A percentile compares a stretch with the other conserved stretches of the same genome.
phyloP scores from a whole-genome alignment of 2,329 filamentous ascomycete species.

The Domatiomyces globalis region DNA sequence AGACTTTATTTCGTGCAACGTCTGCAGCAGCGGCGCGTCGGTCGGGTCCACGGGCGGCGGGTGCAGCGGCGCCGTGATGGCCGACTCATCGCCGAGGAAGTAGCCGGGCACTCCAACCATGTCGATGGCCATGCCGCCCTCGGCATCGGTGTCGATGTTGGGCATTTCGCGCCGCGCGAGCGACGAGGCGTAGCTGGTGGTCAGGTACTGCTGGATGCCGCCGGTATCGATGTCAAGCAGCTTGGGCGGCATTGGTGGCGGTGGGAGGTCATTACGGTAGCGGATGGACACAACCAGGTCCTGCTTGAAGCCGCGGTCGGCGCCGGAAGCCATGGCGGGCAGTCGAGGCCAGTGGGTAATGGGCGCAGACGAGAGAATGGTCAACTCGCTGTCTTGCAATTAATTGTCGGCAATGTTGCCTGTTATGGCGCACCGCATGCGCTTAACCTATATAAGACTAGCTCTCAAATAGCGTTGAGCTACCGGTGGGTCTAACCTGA shows the following conservation, averaged over 20 bases:
- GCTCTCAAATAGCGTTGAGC: no score
- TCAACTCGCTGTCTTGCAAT: background rate
- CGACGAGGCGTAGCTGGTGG: slow-evolving; percentile 75
- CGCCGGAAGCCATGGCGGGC: background rate
- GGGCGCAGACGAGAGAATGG: no score
- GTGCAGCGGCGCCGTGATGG: slow-evolving; percentile 65
- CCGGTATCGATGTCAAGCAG: slow-evolving; percentile 93
- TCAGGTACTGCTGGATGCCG: slow-evolving; percentile 80
- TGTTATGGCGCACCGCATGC: background rate
- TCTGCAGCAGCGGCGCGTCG: slow-evolving; percentile 70
- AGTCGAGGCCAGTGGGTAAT: no score
- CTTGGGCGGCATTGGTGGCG: slow-evolving; percentile 87
- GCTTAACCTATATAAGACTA: background rate
- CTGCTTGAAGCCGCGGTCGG: slow-evolving; percentile 49
- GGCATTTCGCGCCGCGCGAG: slow-evolving; percentile 81
- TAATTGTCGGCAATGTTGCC: background rate
- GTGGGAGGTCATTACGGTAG: slow-evolving; percentile 90
- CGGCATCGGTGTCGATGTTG: slow-evolving; percentile 94
- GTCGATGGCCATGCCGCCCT: slow-evolving; percentile 94
- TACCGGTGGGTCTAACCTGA: background rate
- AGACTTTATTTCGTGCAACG: slow-evolving; percentile 73
- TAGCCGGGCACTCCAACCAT: slow-evolving; percentile 87
- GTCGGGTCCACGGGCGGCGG: slow-evolving; percentile 62
- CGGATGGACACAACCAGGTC: slow-evolving; percentile 94
- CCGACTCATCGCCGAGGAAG: slow-evolving; percentile 87